Evolutionary conservation across 768 basidiomycete genomes (phyloP).

Genomic region (Termitomyces titanicus): DNA sequence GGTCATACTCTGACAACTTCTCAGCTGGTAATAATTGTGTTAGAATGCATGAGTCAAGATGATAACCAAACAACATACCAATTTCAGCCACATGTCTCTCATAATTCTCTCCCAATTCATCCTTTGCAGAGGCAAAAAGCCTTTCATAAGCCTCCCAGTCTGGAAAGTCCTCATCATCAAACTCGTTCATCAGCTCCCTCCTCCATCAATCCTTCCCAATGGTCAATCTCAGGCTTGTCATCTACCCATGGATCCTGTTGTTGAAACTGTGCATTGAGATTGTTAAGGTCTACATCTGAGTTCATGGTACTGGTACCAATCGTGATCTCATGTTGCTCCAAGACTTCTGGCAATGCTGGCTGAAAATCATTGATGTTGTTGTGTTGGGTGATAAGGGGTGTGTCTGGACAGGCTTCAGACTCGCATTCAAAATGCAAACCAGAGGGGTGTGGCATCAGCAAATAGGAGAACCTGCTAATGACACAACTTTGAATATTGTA

Average conservation of each 20-base stretch:
- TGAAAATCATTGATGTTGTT: no score
- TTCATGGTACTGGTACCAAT: no score
- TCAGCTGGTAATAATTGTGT: constrained; percentile 5
- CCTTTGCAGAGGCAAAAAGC: neutral
- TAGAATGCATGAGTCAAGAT: neutral
- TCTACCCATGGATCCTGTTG: neutral
- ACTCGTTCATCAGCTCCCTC: neutral
- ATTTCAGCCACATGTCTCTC: constrained; percentile 4
- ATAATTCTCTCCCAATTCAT: no score
- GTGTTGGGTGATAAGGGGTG: no score
- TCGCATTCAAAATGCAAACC: no score
- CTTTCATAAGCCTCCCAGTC: constrained; percentile 16
- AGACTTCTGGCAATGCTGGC: no score
- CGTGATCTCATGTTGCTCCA: no score
- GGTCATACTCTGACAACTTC: neutral
- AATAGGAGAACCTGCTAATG: no score
- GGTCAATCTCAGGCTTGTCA: neutral
- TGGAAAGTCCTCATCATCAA: constrained; percentile 2
- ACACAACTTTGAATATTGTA: no score
- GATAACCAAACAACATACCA: constrained; percentile 7
- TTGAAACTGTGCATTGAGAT: neutral
- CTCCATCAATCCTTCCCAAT: neutral
- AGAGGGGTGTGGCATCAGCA: no score
- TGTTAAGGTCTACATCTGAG: no score
- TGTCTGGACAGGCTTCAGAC: no score